A percentile compares a stretch with the other conserved stretches of the same genome.
Conservation (phyloP, 2,329 filamentous ascomycete species). For the Trichoderma atrobrunneum region DNA sequence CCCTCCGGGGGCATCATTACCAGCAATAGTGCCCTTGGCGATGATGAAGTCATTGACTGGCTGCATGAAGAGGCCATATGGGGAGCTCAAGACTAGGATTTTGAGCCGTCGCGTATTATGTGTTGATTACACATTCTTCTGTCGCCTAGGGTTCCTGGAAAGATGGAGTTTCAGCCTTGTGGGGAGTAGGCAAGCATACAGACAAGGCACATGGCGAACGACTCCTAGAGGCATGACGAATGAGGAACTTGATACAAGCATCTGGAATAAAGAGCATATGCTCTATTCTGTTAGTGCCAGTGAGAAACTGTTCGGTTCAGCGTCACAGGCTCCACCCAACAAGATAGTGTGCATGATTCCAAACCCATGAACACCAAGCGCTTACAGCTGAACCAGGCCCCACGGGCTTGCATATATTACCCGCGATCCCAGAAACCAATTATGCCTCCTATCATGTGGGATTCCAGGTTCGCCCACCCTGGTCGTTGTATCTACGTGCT, state of each 20-base stretch:
- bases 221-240: not conserved
- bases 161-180: not conserved
- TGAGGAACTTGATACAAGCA: not conserved
- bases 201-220: not conserved
- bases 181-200: not conserved
- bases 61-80: constrained; percentile 3
- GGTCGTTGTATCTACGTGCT: not conserved
- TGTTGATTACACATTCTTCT: not conserved
- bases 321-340: not conserved
- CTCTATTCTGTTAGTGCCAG: not conserved
- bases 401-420: constrained; percentile 11
- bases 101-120: not conserved
- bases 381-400: constrained; percentile 14
- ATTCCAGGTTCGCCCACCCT: not conserved
- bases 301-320: not conserved
- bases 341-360: constrained; percentile 12
- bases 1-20: not conserved
- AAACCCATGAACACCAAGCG: constrained; percentile 12
- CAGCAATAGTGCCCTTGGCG: not conserved
- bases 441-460: constrained; percentile 1
- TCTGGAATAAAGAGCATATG: not conserved
- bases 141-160: not conserved
- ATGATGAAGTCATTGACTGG: constrained; percentile 7
- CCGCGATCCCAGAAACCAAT: not conserved
- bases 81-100: not conserved